These are phyloP conservation scores for Apostasia ramifera DNA, from an alignment of 106 monocot genomes.

Conservation along the genomic window DNA sequence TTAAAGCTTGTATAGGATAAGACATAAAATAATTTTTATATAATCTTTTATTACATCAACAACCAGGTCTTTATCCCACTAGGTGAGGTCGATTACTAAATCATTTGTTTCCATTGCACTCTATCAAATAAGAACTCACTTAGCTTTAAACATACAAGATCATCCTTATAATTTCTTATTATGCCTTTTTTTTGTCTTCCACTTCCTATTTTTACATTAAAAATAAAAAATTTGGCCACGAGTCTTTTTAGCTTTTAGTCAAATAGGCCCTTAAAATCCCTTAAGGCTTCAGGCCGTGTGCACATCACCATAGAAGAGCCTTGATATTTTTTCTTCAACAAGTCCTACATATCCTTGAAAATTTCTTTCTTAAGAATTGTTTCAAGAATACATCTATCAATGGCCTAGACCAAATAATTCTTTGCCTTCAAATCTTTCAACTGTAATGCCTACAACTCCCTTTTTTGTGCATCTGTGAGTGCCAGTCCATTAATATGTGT, in stretches of 20 bases:
- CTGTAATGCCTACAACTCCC: neutral
- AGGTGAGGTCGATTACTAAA: too few relatives aligned
- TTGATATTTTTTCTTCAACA: slow-evolving; percentile 3
- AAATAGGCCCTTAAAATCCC: neutral
- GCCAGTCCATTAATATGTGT: too few relatives aligned
- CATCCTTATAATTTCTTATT: too few relatives aligned
- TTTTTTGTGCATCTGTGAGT: neutral
- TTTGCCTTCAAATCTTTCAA: slow-evolving; percentile 8
- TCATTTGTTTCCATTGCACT: too few relatives aligned
- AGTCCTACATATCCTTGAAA: slow-evolving; percentile 3
- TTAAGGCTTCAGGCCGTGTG: slow-evolving; percentile 3
- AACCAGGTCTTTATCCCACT: too few relatives aligned
- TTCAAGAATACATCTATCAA: neutral
- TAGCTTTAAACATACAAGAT: too few relatives aligned
- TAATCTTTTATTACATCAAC: too few relatives aligned
- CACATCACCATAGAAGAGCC: slow-evolving; percentile 1
- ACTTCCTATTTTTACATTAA: too few relatives aligned
- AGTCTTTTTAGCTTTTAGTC: neutral
- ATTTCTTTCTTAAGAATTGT: slow-evolving; percentile 2
- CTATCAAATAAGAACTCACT: too few relatives aligned
- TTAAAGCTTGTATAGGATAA: too few relatives aligned
- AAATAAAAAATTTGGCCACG: neutral
- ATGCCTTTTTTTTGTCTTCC: too few relatives aligned
- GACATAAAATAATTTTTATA: too few relatives aligned
- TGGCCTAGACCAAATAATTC: slow-evolving; percentile 6